Evolutionary conservation across 306 rosid species (phyloP).

Genomic region (Cucumis cinereus): DNA sequence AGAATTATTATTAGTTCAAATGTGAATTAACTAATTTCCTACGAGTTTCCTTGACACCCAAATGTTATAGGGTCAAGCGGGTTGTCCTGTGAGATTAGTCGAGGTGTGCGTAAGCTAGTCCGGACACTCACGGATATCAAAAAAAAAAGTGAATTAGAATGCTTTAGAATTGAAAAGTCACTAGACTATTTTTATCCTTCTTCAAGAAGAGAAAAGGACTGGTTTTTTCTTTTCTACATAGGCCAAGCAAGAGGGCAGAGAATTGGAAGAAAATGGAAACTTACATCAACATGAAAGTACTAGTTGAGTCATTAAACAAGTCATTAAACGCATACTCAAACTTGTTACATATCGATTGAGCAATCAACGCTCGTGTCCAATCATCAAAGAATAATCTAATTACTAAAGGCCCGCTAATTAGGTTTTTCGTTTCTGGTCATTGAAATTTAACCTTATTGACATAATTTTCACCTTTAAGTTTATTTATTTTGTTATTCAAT

Average conservation of each 20-base stretch:
- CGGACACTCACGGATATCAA: too few relatives aligned
- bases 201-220: background rate
- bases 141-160: background rate
- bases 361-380: background rate
- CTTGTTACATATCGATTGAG: background rate
- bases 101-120: too few relatives aligned
- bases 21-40: too few relatives aligned
- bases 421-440: too few relatives aligned
- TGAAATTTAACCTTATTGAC: too few relatives aligned
- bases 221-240: background rate
- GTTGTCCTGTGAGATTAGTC: too few relatives aligned
- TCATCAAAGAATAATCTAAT: background rate
- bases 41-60: too few relatives aligned
- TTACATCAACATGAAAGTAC: background rate
- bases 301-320: background rate
- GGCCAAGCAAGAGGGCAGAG: background rate
- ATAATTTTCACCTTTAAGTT: too few relatives aligned
- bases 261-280: background rate
- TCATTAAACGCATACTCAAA: background rate
- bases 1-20: background rate
- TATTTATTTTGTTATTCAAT: too few relatives aligned
- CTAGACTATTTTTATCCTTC: background rate
- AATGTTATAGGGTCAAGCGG: too few relatives aligned
- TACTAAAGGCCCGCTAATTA: background rate
- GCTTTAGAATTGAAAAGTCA: background rate